A percentile compares a stretch with the other conserved stretches of the same genome.
These are phyloP conservation scores for Leucaena leucocephala DNA, from an alignment of 306 rosid species.

Conservation along the genomic window DNA sequence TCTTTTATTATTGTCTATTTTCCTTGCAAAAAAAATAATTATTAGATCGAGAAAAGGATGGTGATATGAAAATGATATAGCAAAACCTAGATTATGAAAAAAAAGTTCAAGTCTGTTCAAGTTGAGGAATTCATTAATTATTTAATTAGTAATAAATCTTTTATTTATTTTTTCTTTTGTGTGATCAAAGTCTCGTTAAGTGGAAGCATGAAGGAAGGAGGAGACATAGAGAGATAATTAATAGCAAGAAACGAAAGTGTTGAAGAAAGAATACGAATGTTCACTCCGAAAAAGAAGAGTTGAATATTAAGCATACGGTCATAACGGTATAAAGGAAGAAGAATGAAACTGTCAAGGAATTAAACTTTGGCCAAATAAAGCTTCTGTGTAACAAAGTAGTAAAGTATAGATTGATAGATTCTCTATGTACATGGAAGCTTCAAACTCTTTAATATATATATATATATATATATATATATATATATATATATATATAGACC, in stretches of 20 bases:
- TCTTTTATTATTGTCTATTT: not conserved
- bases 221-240: not conserved
- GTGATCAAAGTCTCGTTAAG: not conserved
- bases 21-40: not conserved
- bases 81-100: not conserved
- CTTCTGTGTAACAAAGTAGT: not conserved
- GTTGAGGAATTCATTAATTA: not conserved
- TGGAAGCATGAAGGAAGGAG: not conserved
- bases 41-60: not conserved
- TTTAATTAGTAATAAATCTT: not conserved
- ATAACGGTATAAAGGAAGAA: not conserved
- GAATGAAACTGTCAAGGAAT: conserved; percentile 3
- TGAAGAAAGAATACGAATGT: not conserved
- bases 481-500: too few species aligned
- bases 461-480: too few species aligned
- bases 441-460: not conserved
- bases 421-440: not conserved
- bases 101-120: too few species aligned
- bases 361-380: not conserved
- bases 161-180: too few species aligned
- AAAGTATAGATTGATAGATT: not conserved
- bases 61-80: not conserved
- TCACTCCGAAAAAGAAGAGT: not conserved
- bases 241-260: not conserved
- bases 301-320: too few species aligned